Base-by-base conservation (phyloP, 805 yeast species). In the Suhomyces kilbournensis region DNA sequence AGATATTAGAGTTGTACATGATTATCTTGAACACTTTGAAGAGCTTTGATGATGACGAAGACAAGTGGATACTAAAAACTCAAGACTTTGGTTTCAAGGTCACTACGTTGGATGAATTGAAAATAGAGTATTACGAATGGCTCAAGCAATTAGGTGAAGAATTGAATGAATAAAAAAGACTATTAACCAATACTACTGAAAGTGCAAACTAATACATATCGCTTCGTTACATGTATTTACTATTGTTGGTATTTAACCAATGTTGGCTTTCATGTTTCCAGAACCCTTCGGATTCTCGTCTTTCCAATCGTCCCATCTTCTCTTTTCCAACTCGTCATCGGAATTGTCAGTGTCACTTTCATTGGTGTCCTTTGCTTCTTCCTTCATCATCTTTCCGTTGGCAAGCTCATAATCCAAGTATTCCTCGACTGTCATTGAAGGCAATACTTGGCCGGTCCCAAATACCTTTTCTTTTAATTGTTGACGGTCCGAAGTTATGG, bases 351-450 rank as follows among this genome's bases (percentile, higher is more conserved):
- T 56, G 19, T 70, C 74, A 40, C 78, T 80, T 53, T 50, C 69
- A 65, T 49, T 72, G 56, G 48, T 64, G 59, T 50, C 71, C 66
- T 53, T 71, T 48, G 63, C 73, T 63, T 67, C 84, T 64, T 68
- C 82, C 64, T 62, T 74, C 39, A 81, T 75, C 77, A 92, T 87
- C 51, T 93, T 92, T 2, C 97, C 97, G 60, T 88, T 84, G 17
- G 84, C 84, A 56, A 88, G 74, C 65, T 94, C 99, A 59, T 90
- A 83, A 46, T 91, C 96, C 49, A 94, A 74, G 55, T 88, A 85
- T 60, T 94, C 97, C 57, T 94, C 99, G 0, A 94, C 91, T 0
- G 96, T 76, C 94, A 94, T 90, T 0, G 97, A 90, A 2, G 99
- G 99, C 26, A 93, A 76, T 23, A 79, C 83, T 69, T 94, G 97